Evolutionary conservation across 352 stramenopile species (phyloP).

Genomic region (Saprolegnia diclina): DNA sequence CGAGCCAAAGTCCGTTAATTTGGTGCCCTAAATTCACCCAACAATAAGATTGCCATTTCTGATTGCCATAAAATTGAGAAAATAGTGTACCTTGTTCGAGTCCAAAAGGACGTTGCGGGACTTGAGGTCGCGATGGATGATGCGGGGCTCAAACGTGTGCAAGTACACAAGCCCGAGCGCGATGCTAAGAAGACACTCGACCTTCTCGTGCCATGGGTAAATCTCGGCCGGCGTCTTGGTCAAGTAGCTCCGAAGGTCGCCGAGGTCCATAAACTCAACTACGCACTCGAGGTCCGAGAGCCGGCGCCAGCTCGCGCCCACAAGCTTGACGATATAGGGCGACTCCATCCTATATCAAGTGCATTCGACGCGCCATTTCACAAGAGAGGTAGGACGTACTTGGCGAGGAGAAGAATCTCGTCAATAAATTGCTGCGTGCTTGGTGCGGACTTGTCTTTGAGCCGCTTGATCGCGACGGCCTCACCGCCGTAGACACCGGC

Average conservation of each 20-base stretch:
- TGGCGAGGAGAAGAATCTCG: conserved; percentile 10
- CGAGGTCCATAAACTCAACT: conserved; percentile 81
- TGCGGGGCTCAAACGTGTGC: conserved; percentile 31
- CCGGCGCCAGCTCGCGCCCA: conserved; percentile 5
- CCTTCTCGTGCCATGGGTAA: conserved; percentile 72
- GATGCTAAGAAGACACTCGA: conserved; percentile 62
- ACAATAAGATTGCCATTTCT: background rate
- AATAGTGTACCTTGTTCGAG: conserved; percentile 1
- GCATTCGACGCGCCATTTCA: background rate
- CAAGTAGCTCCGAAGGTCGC: conserved; percentile 69
- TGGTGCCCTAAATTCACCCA: conserved; percentile 53
- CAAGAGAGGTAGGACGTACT: background rate
- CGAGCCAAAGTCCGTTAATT: conserved; percentile 80
- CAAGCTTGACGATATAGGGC: conserved; percentile 11
- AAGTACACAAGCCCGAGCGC: conserved; percentile 34
- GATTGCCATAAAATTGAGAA: too few relatives aligned
- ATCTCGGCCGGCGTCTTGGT: conserved; percentile 73
- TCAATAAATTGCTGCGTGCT: conserved; percentile 1
- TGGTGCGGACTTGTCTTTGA: conserved; percentile 19
- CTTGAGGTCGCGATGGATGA: conserved; percentile 43
- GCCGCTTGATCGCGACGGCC: conserved; percentile 54
- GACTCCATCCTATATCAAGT: conserved; percentile 14
- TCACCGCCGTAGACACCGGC: conserved; percentile 56
- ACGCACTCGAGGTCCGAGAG: conserved; percentile 44
- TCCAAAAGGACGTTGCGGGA: conserved; percentile 35